Evolutionary conservation across 352 stramenopile genomes (phyloP), one percentile per base, ranked within the genome.

Genomic region (Peronosclerospora sorghi): DNA sequence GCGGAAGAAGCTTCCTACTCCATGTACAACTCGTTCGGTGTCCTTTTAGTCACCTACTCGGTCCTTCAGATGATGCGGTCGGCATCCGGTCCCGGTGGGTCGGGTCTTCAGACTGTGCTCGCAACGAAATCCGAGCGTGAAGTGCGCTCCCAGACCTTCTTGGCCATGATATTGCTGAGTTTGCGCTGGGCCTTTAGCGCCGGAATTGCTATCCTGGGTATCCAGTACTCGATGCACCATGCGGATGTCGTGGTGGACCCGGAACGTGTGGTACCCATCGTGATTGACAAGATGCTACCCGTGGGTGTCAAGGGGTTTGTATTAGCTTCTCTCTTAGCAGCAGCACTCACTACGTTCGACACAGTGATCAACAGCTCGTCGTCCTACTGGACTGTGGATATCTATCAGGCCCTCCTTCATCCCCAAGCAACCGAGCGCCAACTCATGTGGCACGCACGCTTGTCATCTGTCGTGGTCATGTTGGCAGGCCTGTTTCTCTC

Each of bases 61-160:
- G 41, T 80, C 10, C 61, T 86, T 9, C 71, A 83, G 49, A 65
- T 59, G 34, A 83, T 88, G 65, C 69, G 73, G 0, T 86, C 73
- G 0, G 68, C 76, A 2, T 84, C 73, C 3, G 76, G 76, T 1
- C 76, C 73, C 4, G 73, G 71, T 39, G 76, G 73, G 7, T 85
- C 71, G 2, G 73, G 73, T 1, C 53, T 85, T 0, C 73, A 89
- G 47, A 75, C 73, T 0, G 76, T 86, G 24, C 42, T 89, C 4
- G 76, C 76, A 12, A 86, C 73, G 46, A 89, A 89, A 48, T 83
- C 73, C 4, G 76, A 89, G 48, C 72, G 70, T 39, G 76, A 89
- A 51, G 76, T 89, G 14, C 67, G 73, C 2, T 79, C 71, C 8
- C 73, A 89, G 38, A 89, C 73, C 1, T 84, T 86, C 34, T 46